These are phyloP conservation scores for Eucalyptus cloeziana DNA, from an alignment of 345 rosid species.

Conservation along the genomic window DNA sequence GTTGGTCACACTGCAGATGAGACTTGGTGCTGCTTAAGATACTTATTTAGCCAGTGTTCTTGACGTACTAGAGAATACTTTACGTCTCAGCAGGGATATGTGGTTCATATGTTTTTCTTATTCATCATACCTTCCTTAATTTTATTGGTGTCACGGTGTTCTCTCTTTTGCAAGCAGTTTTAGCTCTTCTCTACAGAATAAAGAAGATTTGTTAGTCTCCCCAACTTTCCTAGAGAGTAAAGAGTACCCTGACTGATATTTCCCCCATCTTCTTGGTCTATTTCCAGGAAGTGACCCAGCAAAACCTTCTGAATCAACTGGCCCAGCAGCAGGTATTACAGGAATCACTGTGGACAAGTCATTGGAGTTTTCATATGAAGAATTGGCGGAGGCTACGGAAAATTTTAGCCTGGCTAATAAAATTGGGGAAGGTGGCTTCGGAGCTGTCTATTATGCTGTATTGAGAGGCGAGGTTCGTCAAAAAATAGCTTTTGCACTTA, in stretches of 20 bases:
- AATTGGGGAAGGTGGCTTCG: conserved; percentile 94
- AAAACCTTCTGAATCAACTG: conserved; percentile 16
- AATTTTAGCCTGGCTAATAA: conserved; percentile 76
- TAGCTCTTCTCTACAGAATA: not conserved
- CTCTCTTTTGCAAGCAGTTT: not conserved
- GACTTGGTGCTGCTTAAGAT: not conserved
- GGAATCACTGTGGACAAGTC: conserved; percentile 82
- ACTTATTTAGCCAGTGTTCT: not conserved
- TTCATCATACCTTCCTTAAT: not conserved
- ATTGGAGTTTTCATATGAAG: conserved; percentile 81
- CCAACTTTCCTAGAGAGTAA: not conserved
- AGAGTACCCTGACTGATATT: not conserved
- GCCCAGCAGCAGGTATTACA: conserved; percentile 17
- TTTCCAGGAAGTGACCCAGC: conserved; percentile 11
- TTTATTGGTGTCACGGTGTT: not conserved
- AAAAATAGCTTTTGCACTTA: not conserved
- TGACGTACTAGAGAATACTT: not conserved
- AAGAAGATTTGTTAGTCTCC: not conserved
- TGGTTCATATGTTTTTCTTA: not conserved
- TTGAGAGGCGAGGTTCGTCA: conserved; percentile 84
- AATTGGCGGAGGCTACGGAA: conserved; percentile 81
- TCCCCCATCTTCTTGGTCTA: conserved; percentile 1
- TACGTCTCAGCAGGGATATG: not conserved
- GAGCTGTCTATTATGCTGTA: conserved; percentile 82
- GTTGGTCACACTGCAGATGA: not conserved